Conservation (phyloP, 768 basidiomycete species). For the Termitomyces heimii region DNA sequence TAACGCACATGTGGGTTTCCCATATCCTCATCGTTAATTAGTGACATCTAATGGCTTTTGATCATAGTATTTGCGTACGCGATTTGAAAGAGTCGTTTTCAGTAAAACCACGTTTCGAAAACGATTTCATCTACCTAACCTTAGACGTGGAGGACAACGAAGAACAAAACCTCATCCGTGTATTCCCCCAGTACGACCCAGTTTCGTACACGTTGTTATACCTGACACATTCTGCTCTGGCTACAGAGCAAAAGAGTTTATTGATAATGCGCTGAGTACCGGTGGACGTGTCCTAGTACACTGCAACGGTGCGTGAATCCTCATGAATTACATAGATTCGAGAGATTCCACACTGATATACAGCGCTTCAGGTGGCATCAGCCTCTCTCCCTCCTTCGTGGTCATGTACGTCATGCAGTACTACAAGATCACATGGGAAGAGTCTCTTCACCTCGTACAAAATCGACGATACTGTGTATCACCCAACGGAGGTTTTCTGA, state of each 20-base stretch:
- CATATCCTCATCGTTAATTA: constrained; percentile 5
- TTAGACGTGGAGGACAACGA: constrained; percentile 89
- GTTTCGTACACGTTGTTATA: neutral
- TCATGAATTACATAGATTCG: neutral
- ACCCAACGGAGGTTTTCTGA: constrained; percentile 87
- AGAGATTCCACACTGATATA: constrained; percentile 1
- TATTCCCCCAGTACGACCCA: constrained; percentile 72
- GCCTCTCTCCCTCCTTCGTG: constrained; percentile 81
- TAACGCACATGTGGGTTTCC: constrained; percentile 80
- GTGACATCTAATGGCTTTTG: constrained; percentile 1
- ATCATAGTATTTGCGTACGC: constrained; percentile 74
- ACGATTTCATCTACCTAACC: constrained; percentile 70
- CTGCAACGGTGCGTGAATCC: constrained; percentile 63
- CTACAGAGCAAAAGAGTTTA: constrained; percentile 68
- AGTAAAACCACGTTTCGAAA: constrained; percentile 79
- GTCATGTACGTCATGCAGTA: constrained; percentile 94
- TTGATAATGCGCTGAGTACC: constrained; percentile 54
- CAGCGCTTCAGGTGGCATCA: constrained; percentile 66
- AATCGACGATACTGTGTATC: constrained; percentile 92
- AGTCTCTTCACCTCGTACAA: constrained; percentile 83
- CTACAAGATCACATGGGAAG: constrained; percentile 78
- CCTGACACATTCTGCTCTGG: constrained; percentile 2
- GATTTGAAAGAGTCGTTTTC: constrained; percentile 89
- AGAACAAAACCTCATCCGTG: constrained; percentile 88
- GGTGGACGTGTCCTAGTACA: constrained; percentile 83